Evolutionary conservation across 768 basidiomycete species (phyloP).

Genomic region (Boletus huronensis): DNA sequence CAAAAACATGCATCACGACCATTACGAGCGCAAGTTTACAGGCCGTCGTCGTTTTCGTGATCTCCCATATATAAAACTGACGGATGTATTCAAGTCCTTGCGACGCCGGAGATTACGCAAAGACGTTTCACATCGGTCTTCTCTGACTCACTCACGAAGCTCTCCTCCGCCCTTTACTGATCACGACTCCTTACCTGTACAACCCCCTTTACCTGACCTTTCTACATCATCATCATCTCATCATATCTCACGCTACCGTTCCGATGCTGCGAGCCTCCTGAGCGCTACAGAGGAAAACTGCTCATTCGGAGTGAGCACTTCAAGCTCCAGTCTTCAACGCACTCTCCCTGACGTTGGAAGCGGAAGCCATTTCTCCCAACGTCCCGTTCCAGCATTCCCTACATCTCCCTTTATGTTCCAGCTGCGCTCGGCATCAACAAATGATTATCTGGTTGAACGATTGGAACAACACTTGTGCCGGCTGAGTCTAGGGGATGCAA

Average conservation of each 20-base stretch:
- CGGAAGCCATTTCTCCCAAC: not conserved
- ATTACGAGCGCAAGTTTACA: conserved; percentile 6
- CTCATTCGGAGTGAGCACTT: conserved; percentile 15
- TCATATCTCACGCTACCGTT: not conserved
- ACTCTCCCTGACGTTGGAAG: not conserved
- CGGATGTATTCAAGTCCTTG: conserved; percentile 22
- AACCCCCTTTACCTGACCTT: not conserved
- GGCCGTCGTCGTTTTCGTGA: conserved; percentile 15
- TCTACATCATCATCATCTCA: not conserved
- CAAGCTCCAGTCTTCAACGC: not conserved
- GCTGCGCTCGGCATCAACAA: conserved; percentile 17
- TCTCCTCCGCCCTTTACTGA: conserved; percentile 3
- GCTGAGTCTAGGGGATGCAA: conserved; percentile 17
- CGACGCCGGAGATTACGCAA: conserved; percentile 10
- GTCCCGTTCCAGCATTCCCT: conserved; percentile 1
- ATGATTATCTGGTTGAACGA: conserved; percentile 20
- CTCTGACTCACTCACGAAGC: conserved; percentile 3
- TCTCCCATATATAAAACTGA: conserved; percentile 17
- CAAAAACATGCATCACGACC: conserved; percentile 9
- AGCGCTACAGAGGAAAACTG: conserved; percentile 8
- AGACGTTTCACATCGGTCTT: conserved; percentile 1
- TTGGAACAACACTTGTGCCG: conserved; percentile 19
- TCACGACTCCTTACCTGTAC: conserved; percentile 6
- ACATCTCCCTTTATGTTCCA: conserved; percentile 20
- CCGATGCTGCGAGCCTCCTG: conserved; percentile 2